These are phyloP conservation scores for Vitis riparia DNA, from an alignment of 164 flowering plant genomes.

Conservation along the genomic window DNA sequence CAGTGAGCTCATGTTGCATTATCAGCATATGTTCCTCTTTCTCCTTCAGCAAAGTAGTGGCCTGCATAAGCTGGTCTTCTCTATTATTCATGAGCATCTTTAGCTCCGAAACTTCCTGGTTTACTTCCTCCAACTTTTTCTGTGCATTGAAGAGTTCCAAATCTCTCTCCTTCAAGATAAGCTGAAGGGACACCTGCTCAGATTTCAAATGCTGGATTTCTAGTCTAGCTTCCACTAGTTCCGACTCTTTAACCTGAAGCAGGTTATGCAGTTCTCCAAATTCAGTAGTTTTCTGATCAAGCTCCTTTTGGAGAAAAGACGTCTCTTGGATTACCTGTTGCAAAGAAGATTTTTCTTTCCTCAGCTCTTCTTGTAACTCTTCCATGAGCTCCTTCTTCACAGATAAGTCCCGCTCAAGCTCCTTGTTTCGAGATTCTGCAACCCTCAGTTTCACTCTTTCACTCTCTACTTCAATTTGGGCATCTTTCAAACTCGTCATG, in stretches of 20 bases:
- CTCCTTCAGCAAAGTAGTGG: conserved; percentile 57
- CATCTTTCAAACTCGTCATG: conserved; percentile 56
- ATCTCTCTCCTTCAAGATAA: conserved; percentile 65
- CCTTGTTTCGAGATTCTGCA: conserved; percentile 64
- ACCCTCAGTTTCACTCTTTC: conserved; percentile 63
- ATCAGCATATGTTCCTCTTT: conserved; percentile 50
- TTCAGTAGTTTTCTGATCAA: conserved; percentile 47
- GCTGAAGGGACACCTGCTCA: conserved; percentile 47
- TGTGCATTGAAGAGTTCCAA: conserved; percentile 48
- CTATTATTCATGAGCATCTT: conserved; percentile 52
- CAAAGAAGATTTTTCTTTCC: conserved; percentile 52
- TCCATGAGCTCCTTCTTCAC: conserved; percentile 50
- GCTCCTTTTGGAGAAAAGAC: conserved; percentile 44
- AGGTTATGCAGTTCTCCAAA: conserved; percentile 41
- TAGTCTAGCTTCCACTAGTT: conserved; percentile 68
- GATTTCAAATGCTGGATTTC: conserved; percentile 81
- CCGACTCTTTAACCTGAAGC: conserved; percentile 63
- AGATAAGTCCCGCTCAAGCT: conserved; percentile 61
- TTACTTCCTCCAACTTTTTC: conserved; percentile 48
- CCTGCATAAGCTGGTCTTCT: conserved; percentile 65
- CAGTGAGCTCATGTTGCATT: conserved; percentile 49
- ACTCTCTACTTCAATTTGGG: conserved; percentile 63
- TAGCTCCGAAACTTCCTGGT: conserved; percentile 49
- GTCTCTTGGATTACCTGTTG: conserved; percentile 44
- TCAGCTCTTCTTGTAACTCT: conserved; percentile 49